Base-by-base conservation (phyloP, 31 red algal genomes). In the Endocladia muricata region DNA sequence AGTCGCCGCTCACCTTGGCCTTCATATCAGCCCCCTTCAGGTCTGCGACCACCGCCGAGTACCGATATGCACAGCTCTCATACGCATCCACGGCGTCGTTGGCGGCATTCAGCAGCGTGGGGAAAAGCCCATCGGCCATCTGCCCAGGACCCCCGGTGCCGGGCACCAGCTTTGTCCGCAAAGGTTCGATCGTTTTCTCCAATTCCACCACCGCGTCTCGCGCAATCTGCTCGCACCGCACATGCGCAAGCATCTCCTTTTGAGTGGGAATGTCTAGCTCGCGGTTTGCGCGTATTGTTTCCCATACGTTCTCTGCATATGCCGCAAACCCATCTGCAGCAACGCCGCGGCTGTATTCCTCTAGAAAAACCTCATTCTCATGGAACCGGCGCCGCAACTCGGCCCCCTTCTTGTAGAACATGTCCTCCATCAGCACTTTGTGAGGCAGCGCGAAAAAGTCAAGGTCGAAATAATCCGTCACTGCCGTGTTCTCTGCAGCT, bases 211-310 rank as follows among this genome's bases (percentile, higher is more conserved):
- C 68, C 6, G 84, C 76, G 33, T 99, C 97, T 15, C 73, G 49
- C 1, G 85, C 93, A 81, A 99, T 93, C 68, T 96, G 78, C 78
- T 95, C 92, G 33, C 97, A 99, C n/a, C 97, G 84, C 36, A 99
- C 89, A 69, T 86, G 81, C 41, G 97, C 93, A 29, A 99, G 52
- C 91, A 94, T 92, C 40, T 95, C 89, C 44, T 94, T 96, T 42
- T 99, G 92, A 19, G 97, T 83, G 1, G 97, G 97, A 68, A 99
- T 95, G 44, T 99, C 97, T 13, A 99, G 89, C 79, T 99, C 97
- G 35, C 86, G 78, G 63, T 95, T 96, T 23, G 89, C 82, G 11
- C 92, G 92, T 38, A 99, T 93, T 3, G 88, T 91, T 74, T 90
- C 88, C 97, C 97, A 99, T 19, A 99, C 82, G 13, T 65, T 61